A percentile compares a stretch with the other conserved stretches of the same genome.
These are phyloP conservation scores for Perkinsus olseni DNA, from an alignment of 169 alveolate genomes.

Conservation along the genomic window DNA sequence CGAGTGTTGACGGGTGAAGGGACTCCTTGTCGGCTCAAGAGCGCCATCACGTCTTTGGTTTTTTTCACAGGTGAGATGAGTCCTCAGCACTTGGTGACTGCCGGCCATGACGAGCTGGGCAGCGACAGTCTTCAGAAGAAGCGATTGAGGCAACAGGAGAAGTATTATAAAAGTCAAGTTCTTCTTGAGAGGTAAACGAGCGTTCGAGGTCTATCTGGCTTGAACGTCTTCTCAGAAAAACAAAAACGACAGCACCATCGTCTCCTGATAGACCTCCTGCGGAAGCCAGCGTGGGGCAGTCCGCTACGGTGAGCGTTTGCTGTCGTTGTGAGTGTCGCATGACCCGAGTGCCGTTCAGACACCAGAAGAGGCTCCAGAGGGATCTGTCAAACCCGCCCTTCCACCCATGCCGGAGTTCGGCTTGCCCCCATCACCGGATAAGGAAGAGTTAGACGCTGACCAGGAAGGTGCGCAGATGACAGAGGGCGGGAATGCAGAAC, in stretches of 20 bases:
- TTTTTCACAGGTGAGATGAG: background rate
- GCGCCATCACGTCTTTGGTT: too few species aligned
- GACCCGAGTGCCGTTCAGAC: background rate
- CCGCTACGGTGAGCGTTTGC: background rate
- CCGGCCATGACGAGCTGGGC: background rate
- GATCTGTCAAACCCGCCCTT: background rate
- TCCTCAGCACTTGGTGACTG: background rate
- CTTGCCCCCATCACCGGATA: background rate
- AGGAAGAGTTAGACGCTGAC: background rate
- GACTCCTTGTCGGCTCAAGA: too few species aligned
- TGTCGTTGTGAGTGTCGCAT: background rate
- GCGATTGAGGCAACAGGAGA: background rate
- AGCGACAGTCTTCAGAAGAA: background rate
- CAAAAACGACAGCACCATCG: background rate
- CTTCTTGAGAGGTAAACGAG: background rate
- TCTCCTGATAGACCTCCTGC: background rate
- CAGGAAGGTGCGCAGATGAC: background rate
- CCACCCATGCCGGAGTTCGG: background rate
- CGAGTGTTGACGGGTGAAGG: background rate
- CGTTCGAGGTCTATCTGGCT: background rate
- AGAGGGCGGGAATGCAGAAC: background rate
- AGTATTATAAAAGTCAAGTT: background rate
- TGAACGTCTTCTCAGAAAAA: background rate
- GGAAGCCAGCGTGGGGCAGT: background rate
- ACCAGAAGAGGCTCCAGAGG: background rate